Base-by-base conservation (phyloP, 1,284 basidiomycete genomes). In the Ustilago tritici region DNA sequence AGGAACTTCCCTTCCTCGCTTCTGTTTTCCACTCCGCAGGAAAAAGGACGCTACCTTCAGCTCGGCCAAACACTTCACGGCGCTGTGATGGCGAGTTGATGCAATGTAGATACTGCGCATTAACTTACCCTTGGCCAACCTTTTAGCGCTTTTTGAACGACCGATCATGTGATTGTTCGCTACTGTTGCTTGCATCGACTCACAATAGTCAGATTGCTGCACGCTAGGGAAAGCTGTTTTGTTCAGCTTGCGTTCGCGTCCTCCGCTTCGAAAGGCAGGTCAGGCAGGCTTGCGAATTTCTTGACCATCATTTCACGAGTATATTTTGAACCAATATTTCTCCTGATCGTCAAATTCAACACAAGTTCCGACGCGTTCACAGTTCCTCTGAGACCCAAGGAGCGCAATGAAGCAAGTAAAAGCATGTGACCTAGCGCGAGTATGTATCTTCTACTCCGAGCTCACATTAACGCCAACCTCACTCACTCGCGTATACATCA, bases 21-120 rank as follows among this genome's bases (percentile, higher is more conserved):
- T 35, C 32, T 10, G 50, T 34, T 53, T 35, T 9, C 50, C 9
- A 32, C 4, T 50, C 49, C 49, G 49, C n/a, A 10, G 23, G 23
- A 23, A 23, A 23, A 23, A 15, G n/a, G 49, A 9, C 41, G 17
- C 41, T 46, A 46, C 7, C 23, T 17, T 17, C 8, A 50, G 49
- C 49, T 54, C 52, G 52, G 52, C 52, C 52, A 54, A 36, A 54
- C 52, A 54, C n/a, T 34, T 10, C 19, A 15, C 15, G n/a, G 52
- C 7, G 34, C n/a, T 15, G 28, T 36, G 52, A 17, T 54, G 23
- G 34, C 34, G 34, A 54, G 52, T 15, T 35, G 23, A 23, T 23
- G 52, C 52, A 35, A 4, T n/a, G 31, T 19, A 34, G n/a, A 46
- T 46, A 17, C 43, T 46, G 43, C 43, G 52, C 52, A 8, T 47